Conservation (phyloP, 805 yeast species). For the Diddensiella caesifluorescens region DNA sequence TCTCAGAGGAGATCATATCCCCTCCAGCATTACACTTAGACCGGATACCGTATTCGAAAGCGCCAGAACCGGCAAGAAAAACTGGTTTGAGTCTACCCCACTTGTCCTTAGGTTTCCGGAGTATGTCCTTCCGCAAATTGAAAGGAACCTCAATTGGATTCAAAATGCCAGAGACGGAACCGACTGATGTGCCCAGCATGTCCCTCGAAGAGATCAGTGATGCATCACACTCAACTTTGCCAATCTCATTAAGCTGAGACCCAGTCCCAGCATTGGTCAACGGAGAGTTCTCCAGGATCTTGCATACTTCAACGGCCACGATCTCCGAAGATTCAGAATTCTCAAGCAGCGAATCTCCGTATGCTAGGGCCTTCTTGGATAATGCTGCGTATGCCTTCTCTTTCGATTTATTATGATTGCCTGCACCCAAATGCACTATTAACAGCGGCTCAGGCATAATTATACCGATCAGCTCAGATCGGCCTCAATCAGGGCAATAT, state of each 20-base stretch:
- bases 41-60: slow-evolving; percentile 25
- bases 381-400: slow-evolving; percentile 15
- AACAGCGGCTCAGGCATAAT: slow-evolving; percentile 16
- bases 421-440: slow-evolving; percentile 33
- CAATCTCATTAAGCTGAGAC: slow-evolving; percentile 33
- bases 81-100: slow-evolving; percentile 24
- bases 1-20: slow-evolving; percentile 17
- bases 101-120: slow-evolving; percentile 3
- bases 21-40: not conserved
- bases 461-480: not conserved
- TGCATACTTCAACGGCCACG: slow-evolving; percentile 27
- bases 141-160: slow-evolving; percentile 31
- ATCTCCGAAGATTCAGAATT: slow-evolving; percentile 15
- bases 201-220: slow-evolving; percentile 25
- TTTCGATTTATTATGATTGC: slow-evolving; percentile 23
- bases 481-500: slow-evolving; percentile 16
- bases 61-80: slow-evolving; percentile 34
- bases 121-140: slow-evolving; percentile 17
- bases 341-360: slow-evolving; percentile 22
- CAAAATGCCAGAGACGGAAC: slow-evolving; percentile 26
- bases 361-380: slow-evolving; percentile 17
- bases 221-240: slow-evolving; percentile 40
- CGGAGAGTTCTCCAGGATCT: slow-evolving; percentile 32
- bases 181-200: slow-evolving; percentile 30
- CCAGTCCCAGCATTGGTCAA: slow-evolving; percentile 39